phyloP scores from a whole-genome alignment of 495 filamentous ascomycete species.

The Penicillium chermesinum region DNA sequence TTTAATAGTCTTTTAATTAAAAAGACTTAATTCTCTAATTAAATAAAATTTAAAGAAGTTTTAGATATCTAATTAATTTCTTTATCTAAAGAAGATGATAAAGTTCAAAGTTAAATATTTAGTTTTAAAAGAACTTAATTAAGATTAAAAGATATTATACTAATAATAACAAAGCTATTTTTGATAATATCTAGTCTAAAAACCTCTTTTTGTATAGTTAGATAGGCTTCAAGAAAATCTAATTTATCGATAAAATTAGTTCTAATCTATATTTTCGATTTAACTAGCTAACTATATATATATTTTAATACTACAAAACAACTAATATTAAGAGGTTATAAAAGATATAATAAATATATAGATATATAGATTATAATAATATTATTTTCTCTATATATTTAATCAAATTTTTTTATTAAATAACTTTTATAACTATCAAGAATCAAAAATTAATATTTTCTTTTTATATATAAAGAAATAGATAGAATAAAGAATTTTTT shows the following conservation, averaged over 20 bases:
- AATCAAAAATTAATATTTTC: neutral
- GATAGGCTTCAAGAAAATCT: neutral
- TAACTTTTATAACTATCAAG: conserved; percentile 1
- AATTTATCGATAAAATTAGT: conserved; percentile 2
- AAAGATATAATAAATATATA: neutral
- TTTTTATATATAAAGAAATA: too few relatives aligned
- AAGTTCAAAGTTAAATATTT: neutral
- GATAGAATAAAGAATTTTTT: conserved; percentile 4
- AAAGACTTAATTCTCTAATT: too few relatives aligned
- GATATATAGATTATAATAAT: conserved; percentile 1
- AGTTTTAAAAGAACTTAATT: neutral
- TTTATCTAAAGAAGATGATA: too few relatives aligned
- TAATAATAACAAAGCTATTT: conserved; percentile 1
- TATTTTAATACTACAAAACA: neutral
- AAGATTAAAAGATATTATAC: neutral
- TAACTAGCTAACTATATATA: neutral
- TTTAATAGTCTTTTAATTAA: too few relatives aligned
- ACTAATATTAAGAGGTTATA: neutral
- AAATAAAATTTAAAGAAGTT: too few relatives aligned
- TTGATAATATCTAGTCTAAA: neutral
- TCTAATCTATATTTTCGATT: neutral
- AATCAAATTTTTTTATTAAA: conserved; percentile 1
- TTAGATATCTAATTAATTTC: too few relatives aligned
- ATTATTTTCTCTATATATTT: neutral
- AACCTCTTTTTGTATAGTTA: neutral